Conservation (phyloP, 1,139 yeast species). For the Yueomyces sp. region DNA sequence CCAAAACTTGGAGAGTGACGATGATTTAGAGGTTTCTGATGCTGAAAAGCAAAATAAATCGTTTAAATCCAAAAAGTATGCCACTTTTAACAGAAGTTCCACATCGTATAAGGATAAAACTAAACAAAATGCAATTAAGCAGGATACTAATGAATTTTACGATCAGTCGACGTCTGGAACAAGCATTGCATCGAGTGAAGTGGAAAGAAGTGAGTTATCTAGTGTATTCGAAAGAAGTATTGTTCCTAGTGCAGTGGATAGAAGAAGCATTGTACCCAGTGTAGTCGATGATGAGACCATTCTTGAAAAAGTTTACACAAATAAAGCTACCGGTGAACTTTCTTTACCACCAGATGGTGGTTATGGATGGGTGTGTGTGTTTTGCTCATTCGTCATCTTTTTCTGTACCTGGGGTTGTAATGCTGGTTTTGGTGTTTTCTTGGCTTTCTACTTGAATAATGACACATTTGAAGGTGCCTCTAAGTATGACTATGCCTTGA, state of each 20-base stretch:
- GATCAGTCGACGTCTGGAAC: no score
- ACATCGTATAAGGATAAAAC: no score
- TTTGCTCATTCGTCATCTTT: constrained; percentile 40
- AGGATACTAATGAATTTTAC: no score
- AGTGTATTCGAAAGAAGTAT: neutral
- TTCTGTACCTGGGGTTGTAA: constrained; percentile 68
- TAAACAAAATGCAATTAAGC: no score
- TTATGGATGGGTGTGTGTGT: constrained; percentile 56
- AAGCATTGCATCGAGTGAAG: no score
- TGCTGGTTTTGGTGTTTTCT: constrained; percentile 56
- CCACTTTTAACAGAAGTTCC: no score
- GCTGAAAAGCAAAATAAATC: constrained; percentile 4
- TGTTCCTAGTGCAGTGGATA: neutral
- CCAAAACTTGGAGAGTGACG: constrained; percentile 6
- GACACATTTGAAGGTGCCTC: constrained; percentile 45
- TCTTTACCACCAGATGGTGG: constrained; percentile 55
- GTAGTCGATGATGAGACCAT: constrained; percentile 6
- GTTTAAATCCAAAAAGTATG: no score
- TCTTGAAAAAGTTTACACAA: constrained; percentile 24
- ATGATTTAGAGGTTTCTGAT: constrained; percentile 2
- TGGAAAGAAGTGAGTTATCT: no score
- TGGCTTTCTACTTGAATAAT: constrained; percentile 40
- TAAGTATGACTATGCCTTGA: constrained; percentile 48
- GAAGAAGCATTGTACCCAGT: no score
- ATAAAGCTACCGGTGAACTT: constrained; percentile 20